A percentile compares a stretch with the other conserved stretches of the same genome.
Evolutionary conservation across 495 filamentous ascomycete genomes (phyloP).

Genomic region (Podospora pseudopauciseta): DNA sequence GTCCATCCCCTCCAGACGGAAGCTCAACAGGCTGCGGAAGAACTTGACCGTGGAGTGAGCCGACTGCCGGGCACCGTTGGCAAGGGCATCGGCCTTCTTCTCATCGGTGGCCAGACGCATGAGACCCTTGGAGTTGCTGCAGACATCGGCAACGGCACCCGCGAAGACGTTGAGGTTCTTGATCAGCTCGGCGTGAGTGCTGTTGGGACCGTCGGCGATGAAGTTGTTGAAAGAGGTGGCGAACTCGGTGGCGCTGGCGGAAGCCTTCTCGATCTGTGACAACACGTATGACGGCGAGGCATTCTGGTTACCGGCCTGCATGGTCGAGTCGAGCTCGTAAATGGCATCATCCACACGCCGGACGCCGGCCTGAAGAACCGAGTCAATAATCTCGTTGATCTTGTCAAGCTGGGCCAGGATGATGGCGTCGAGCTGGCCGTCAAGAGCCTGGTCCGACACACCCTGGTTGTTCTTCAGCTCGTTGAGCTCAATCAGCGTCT

Average conservation of each 20-base stretch:
- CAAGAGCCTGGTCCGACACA: slow-evolving; percentile 75
- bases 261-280: slow-evolving; percentile 95
- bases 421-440: slow-evolving; percentile 85
- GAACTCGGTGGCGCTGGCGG: slow-evolving; percentile 91
- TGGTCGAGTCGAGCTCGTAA: slow-evolving; percentile 93
- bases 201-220: slow-evolving; percentile 94
- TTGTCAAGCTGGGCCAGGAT: slow-evolving; percentile 81
- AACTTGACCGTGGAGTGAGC: slow-evolving; percentile 89
- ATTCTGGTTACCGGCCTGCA: slow-evolving; percentile 98
- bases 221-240: slow-evolving; percentile 97
- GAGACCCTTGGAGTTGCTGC: slow-evolving; percentile 93
- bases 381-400: slow-evolving; percentile 97
- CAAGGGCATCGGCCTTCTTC: slow-evolving; percentile 81
- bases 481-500: slow-evolving; percentile 85
- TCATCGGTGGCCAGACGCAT: slow-evolving; percentile 93
- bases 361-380: slow-evolving; percentile 88
- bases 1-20: slow-evolving; percentile 85
- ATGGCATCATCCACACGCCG: slow-evolving; percentile 93
- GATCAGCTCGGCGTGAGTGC: slow-evolving; percentile 85
- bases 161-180: slow-evolving; percentile 87
- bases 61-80: slow-evolving; percentile 75
- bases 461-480: slow-evolving; percentile 68
- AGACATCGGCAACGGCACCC: slow-evolving; percentile 86
- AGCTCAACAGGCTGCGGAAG: slow-evolving; percentile 91
- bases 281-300: slow-evolving; percentile 93